Conservation (phyloP, 225 moss, liverwort and hornwort species). For the Physcomitrium patens region DNA sequence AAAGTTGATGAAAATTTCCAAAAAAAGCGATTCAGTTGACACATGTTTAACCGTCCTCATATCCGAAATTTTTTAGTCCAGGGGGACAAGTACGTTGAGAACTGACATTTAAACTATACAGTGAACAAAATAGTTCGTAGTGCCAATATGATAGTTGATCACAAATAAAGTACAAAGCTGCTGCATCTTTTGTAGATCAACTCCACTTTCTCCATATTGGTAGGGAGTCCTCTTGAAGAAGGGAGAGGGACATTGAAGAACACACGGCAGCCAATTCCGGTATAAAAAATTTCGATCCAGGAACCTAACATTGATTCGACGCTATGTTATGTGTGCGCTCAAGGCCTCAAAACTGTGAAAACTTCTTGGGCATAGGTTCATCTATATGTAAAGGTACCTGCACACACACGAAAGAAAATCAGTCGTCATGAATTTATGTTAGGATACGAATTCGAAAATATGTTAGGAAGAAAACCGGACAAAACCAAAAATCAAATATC, state of each 20-base stretch:
- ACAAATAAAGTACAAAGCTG: constrained; percentile 21
- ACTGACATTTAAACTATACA: constrained; percentile 32
- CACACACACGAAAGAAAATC: constrained; percentile 9
- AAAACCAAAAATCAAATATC: too few relatives aligned
- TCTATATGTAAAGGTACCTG: constrained; percentile 39
- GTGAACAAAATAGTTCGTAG: constrained; percentile 15
- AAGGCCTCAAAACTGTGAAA: constrained; percentile 38
- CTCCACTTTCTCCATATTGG: constrained; percentile 32
- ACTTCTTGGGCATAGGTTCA: constrained; percentile 38
- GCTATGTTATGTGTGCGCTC: too few relatives aligned
- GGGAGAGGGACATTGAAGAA: constrained; percentile 7
- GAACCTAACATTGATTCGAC: not conserved
- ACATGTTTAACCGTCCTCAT: constrained; percentile 19
- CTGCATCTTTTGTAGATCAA: constrained; percentile 5
- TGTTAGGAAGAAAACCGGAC: not conserved
- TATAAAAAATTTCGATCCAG: not conserved
- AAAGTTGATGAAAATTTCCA: too few relatives aligned
- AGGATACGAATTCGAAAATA: not conserved
- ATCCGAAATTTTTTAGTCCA: constrained; percentile 33
- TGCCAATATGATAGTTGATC: constrained; percentile 2
- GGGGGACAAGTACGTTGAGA: constrained; percentile 25
- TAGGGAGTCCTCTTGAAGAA: constrained; percentile 23
- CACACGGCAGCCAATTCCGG: not conserved
- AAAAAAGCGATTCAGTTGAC: constrained; percentile 4
- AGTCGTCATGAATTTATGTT: not conserved